phyloP scores from a whole-genome alignment of 176 grass and related monocot genomes.

The Puccinellia tenuiflora region DNA sequence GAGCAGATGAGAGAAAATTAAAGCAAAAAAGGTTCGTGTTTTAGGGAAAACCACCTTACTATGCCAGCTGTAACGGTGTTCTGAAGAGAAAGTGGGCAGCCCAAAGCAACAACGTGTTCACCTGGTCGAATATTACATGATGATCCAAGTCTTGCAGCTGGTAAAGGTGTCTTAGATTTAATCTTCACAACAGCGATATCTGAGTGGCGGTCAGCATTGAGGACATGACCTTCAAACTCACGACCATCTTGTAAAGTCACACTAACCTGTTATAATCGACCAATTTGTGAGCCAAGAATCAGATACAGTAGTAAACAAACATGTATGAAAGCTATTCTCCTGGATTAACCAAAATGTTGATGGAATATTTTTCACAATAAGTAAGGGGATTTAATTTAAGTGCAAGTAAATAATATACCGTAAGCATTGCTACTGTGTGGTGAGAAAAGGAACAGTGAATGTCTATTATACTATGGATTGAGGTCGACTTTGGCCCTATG shows the following conservation, averaged over 20 bases:
- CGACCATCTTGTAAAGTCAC: constrained; percentile 88
- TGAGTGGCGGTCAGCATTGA: constrained; percentile 55
- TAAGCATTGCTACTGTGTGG: neutral
- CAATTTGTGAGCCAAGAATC: constrained; percentile 5
- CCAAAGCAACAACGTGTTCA: constrained; percentile 79
- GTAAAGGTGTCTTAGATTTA: constrained; percentile 68
- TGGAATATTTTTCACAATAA: neutral
- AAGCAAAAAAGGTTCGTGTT: neutral
- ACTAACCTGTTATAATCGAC: constrained; percentile 51
- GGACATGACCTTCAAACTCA: constrained; percentile 55
- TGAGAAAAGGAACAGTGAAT: neutral
- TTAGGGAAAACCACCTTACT: constrained; percentile 49
- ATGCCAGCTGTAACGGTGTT: constrained; percentile 97
- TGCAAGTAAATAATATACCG: neutral
- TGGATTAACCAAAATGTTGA: neutral
- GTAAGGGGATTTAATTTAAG: neutral
- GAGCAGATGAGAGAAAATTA: constrained; percentile 3
- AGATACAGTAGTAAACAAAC: constrained; percentile 18
- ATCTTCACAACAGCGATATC: constrained; percentile 89
- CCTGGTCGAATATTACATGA: constrained; percentile 63
- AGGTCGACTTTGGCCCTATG: neutral
- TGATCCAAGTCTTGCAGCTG: constrained; percentile 62
- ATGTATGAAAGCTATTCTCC: neutral
- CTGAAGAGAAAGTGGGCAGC: constrained; percentile 70
- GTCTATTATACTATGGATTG: neutral